Percentiles rank a stretch among this genome's conserved stretches.
Conservation (phyloP, 805 yeast species). For the Metschnikowia sp. region DNA sequence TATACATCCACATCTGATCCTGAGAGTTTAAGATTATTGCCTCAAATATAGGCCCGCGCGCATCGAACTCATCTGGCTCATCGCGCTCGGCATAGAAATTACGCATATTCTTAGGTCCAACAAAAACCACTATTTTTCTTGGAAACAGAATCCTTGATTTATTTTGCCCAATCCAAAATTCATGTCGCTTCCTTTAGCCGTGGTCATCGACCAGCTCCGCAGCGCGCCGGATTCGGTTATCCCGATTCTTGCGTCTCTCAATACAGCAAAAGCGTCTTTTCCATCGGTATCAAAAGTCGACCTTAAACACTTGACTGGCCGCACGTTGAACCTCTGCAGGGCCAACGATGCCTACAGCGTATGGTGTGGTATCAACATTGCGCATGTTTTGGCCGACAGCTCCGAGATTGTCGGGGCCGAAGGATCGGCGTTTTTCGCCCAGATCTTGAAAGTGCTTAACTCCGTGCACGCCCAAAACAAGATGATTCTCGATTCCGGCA, state of each 20-base stretch:
- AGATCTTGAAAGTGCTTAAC: conserved; percentile 40
- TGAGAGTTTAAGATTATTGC: no score
- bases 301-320: conserved; percentile 46
- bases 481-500: conserved; percentile 33
- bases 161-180: no score
- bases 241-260: conserved; percentile 31
- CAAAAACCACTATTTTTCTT: no score
- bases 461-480: conserved; percentile 34
- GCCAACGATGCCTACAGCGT: conserved; percentile 40
- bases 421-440: conserved; percentile 38
- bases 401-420: conserved; percentile 29
- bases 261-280: conserved; percentile 29
- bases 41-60: no score
- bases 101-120: no score
- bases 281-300: conserved; percentile 47
- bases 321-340: conserved; percentile 40
- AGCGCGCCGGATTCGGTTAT: conserved; percentile 21
- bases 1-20: no score
- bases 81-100: no score
- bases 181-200: conserved; percentile 23
- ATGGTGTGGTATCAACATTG: conserved; percentile 60
- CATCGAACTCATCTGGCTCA: no score
- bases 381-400: conserved; percentile 41
- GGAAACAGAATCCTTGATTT: no score
- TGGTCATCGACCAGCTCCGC: conserved; percentile 28